Evolutionary conservation across 768 basidiomycete species (phyloP).

Genomic region (Hebeloma cylindrosporum): DNA sequence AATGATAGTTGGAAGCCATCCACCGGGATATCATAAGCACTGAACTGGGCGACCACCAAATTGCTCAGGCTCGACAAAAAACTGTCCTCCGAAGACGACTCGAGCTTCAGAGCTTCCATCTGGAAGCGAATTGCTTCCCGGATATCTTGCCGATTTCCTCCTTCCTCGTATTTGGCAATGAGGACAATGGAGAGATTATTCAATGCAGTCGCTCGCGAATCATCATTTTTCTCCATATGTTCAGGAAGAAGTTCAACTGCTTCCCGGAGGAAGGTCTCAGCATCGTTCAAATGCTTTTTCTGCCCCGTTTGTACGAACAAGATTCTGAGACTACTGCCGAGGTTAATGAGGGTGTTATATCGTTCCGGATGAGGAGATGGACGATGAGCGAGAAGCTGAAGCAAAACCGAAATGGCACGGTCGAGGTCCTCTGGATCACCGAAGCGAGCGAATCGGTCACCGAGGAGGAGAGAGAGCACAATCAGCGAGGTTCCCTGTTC

Average conservation of each 20-base stretch:
- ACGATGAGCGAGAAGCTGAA: neutral
- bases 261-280: neutral
- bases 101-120: neutral
- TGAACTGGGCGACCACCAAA: no score
- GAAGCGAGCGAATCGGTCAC: no score
- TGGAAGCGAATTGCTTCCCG: constrained; percentile 1
- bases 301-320: neutral
- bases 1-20: neutral
- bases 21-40: neutral
- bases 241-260: neutral
- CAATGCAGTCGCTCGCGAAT: neutral
- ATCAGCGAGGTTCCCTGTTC: no score
- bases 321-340: neutral
- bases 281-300: constrained; percentile 1
- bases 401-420: no score
- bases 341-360: constrained; percentile 1
- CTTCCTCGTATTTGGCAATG: neutral
- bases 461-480: no score
- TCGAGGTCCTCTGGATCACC: no score
- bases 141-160: neutral
- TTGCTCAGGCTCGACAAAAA: no score
- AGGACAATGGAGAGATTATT: constrained; percentile 3
- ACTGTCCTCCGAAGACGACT: neutral
- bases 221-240: no score
- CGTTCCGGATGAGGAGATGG: neutral